Evolutionary conservation across 1,139 yeast genomes (phyloP).

Genomic region (Suhomyces anneliseae): DNA sequence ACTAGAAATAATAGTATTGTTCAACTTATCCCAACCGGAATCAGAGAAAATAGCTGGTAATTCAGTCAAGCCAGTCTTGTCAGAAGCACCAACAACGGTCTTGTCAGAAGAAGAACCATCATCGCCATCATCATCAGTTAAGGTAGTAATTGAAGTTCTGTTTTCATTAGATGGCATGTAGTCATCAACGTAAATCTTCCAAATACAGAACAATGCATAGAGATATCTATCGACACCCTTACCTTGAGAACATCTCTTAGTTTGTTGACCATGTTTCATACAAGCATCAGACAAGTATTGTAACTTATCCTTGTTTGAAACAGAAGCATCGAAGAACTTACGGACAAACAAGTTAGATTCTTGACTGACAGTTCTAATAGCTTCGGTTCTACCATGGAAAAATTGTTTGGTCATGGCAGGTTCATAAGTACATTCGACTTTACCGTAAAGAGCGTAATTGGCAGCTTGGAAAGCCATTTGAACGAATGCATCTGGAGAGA

Average conservation of each 20-base stretch:
- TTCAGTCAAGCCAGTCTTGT: constrained; percentile 22
- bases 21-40: constrained; percentile 65
- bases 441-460: constrained; percentile 87
- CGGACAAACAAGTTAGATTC: constrained; percentile 83
- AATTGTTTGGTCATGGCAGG: constrained; percentile 93
- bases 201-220: constrained; percentile 82
- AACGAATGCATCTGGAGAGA: constrained; percentile 91
- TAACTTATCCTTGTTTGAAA: constrained; percentile 61
- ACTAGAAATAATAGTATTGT: constrained; percentile 49
- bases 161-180: constrained; percentile 9
- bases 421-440: constrained; percentile 90
- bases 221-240: constrained; percentile 89
- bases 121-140: constrained; percentile 20
- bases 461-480: constrained; percentile 96
- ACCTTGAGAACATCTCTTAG: constrained; percentile 70
- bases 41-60: constrained; percentile 65
- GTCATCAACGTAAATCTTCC: constrained; percentile 68
- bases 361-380: constrained; percentile 78
- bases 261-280: constrained; percentile 62
- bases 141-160: constrained; percentile 16
- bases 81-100: constrained; percentile 18
- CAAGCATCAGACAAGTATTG: constrained; percentile 68
- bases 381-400: constrained; percentile 90
- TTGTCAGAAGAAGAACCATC: constrained; percentile 20
- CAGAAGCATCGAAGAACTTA: constrained; percentile 72